phyloP scores from a whole-genome alignment of 257 asterid species.

The Nicotiana tomentosiformis region DNA sequence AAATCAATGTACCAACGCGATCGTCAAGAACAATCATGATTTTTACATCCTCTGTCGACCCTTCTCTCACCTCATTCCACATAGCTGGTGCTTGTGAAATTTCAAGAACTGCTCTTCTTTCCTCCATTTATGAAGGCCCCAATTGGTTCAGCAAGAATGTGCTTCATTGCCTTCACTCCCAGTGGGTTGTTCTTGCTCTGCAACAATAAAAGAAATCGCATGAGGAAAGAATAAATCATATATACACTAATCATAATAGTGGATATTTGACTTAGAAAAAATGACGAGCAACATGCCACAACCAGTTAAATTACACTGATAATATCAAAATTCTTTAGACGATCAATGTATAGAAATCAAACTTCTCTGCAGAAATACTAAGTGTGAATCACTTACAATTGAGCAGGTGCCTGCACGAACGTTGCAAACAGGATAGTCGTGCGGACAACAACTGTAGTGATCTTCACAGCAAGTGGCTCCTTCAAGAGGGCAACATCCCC shows the following conservation, averaged over 20 bases:
- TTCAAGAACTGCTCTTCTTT: slow-evolving; percentile 38
- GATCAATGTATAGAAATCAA: too few species aligned
- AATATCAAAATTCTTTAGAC: background rate
- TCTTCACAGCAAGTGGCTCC: slow-evolving; percentile 65
- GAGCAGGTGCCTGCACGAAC: slow-evolving; percentile 45
- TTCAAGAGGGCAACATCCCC: slow-evolving; percentile 72
- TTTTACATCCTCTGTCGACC: background rate
- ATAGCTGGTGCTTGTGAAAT: background rate
- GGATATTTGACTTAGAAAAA: background rate
- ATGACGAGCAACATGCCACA: background rate
- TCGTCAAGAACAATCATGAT: background rate
- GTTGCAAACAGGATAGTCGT: slow-evolving; percentile 55
- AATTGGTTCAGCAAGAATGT: slow-evolving; percentile 48
- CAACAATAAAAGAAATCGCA: background rate
- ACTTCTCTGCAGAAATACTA: background rate
- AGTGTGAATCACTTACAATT: slow-evolving; percentile 21
- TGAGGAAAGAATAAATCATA: background rate
- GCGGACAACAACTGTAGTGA: slow-evolving; percentile 65
- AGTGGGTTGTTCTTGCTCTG: slow-evolving; percentile 68
- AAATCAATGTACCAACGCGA: background rate
- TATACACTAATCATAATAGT: background rate
- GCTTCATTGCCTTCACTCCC: slow-evolving; percentile 69
- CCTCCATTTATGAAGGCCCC: slow-evolving; percentile 25
- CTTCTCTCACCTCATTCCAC: background rate
- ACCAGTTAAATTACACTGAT: background rate